Evolutionary conservation across 345 rosid species (phyloP).

Genomic region (Pistacia atlantica): DNA sequence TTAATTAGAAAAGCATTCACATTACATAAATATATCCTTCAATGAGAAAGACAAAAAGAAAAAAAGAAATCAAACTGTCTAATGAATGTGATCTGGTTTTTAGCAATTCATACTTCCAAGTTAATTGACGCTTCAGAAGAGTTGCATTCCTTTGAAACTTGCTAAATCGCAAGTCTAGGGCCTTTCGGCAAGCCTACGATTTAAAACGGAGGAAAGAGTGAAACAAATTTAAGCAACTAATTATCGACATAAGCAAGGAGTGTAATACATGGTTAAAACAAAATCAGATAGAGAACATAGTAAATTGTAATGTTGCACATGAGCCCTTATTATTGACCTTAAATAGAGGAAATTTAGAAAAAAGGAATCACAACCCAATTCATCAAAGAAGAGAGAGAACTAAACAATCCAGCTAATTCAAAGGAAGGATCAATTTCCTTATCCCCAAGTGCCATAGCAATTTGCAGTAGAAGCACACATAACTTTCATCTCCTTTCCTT

Average conservation of each 20-base stretch:
- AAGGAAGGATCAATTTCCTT: too few species aligned
- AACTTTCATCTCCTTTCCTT: too few species aligned
- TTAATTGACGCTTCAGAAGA: constrained; percentile 62
- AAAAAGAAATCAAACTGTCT: constrained; percentile 4
- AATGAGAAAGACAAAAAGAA: background rate
- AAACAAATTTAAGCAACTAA: constrained; percentile 7
- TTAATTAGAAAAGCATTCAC: constrained; percentile 12
- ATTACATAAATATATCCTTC: constrained; percentile 3
- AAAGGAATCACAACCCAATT: too few species aligned
- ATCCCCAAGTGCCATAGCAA: too few species aligned
- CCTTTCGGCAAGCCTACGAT: constrained; percentile 66
- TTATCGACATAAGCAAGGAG: background rate
- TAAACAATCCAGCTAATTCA: background rate
- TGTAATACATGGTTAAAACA: background rate
- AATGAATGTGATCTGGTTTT: background rate
- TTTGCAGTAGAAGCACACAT: too few species aligned
- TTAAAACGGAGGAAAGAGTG: background rate
- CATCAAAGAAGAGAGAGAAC: background rate
- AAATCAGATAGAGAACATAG: constrained; percentile 5
- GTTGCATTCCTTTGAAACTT: constrained; percentile 71
- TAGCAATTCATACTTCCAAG: constrained; percentile 74
- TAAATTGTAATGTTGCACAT: background rate
- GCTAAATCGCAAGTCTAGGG: constrained; percentile 59
- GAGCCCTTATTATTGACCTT: background rate
- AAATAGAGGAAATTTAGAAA: background rate